Percentiles rank a stretch among this genome's conserved stretches.
phyloP scores from a whole-genome alignment of 2,329 filamentous ascomycete species.

The Mollisia scopiformis region DNA sequence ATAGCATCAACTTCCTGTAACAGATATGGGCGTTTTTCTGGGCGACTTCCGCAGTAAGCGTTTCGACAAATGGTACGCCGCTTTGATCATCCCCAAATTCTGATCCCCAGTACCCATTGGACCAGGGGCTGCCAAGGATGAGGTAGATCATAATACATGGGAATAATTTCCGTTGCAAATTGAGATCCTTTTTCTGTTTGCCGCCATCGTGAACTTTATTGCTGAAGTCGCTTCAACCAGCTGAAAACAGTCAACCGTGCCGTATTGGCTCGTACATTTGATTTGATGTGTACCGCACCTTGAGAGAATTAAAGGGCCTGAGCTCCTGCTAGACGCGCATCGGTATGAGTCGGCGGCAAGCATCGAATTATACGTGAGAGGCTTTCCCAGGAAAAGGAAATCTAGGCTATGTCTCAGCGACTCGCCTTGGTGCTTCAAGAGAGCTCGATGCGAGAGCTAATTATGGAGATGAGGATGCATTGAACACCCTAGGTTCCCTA shows the following conservation, averaged over 20 bases:
- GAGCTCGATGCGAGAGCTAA: conserved; percentile 3
- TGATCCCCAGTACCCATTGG: conserved; percentile 7
- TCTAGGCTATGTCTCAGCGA: not conserved
- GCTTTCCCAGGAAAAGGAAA: conserved; percentile 8
- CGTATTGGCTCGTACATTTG: conserved; percentile 6
- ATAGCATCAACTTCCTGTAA: not conserved
- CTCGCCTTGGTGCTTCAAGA: not conserved
- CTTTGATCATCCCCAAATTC: conserved; percentile 4
- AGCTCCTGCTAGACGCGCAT: conserved; percentile 17
- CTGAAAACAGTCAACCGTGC: not conserved
- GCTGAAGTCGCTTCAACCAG: conserved; percentile 1
- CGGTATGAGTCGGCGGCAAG: conserved; percentile 11
- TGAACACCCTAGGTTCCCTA: conserved; percentile 10
- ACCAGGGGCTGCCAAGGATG: conserved; percentile 10
- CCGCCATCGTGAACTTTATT: conserved; percentile 4
- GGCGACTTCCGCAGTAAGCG: not conserved
- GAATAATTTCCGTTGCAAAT: conserved; percentile 12
- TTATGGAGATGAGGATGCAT: conserved; percentile 14
- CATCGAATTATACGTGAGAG: conserved; percentile 7
- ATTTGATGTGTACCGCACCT: conserved; percentile 3
- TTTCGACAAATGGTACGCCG: conserved; percentile 14
- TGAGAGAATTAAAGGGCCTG: conserved; percentile 10
- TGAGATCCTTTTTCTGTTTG: conserved; percentile 6
- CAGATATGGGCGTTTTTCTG: not conserved
- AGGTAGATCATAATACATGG: conserved; percentile 13